phyloP scores from a whole-genome alignment of 1,284 basidiomycete species.

The Ceratorhiza oryzae-sativae region DNA sequence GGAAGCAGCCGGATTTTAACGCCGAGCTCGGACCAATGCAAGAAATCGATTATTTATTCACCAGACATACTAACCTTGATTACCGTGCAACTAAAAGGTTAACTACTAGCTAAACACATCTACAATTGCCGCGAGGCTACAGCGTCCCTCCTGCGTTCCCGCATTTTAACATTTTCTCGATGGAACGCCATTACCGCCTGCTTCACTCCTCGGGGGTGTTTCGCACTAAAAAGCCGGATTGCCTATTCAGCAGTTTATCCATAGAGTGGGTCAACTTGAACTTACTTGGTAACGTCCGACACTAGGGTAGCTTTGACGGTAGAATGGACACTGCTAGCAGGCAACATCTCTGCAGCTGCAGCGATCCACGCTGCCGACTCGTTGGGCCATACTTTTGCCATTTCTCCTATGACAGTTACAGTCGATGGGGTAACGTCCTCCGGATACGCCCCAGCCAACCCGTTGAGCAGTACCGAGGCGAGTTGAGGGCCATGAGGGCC shows the following conservation, averaged over 20 bases:
- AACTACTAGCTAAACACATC: constrained; percentile 22
- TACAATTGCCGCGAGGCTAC: constrained; percentile 29
- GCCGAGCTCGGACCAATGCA: background rate
- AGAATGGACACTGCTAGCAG: constrained; percentile 66
- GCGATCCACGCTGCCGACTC: constrained; percentile 78
- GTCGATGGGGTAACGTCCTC: constrained; percentile 82
- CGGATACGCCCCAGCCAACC: constrained; percentile 86
- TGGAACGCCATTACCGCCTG: constrained; percentile 61
- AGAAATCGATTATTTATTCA: constrained; percentile 30
- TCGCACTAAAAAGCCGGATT: constrained; percentile 65
- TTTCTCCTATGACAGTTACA: constrained; percentile 76
- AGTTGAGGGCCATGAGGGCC: constrained; percentile 79
- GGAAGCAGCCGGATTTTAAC: constrained; percentile 29
- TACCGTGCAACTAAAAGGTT: constrained; percentile 1
- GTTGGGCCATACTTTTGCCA: constrained; percentile 70
- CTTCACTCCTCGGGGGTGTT: constrained; percentile 79
- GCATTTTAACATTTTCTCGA: constrained; percentile 46
- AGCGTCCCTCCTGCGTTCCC: constrained; percentile 44
- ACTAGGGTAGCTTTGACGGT: constrained; percentile 80
- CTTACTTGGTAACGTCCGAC: constrained; percentile 73
- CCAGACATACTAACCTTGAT: constrained; percentile 30
- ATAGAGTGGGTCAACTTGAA: constrained; percentile 41
- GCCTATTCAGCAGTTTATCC: constrained; percentile 24
- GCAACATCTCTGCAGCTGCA: constrained; percentile 73
- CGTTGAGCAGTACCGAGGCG: constrained; percentile 73